Conservation (phyloP, 2,329 filamentous ascomycete genomes). For the Phoma sp. region DNA sequence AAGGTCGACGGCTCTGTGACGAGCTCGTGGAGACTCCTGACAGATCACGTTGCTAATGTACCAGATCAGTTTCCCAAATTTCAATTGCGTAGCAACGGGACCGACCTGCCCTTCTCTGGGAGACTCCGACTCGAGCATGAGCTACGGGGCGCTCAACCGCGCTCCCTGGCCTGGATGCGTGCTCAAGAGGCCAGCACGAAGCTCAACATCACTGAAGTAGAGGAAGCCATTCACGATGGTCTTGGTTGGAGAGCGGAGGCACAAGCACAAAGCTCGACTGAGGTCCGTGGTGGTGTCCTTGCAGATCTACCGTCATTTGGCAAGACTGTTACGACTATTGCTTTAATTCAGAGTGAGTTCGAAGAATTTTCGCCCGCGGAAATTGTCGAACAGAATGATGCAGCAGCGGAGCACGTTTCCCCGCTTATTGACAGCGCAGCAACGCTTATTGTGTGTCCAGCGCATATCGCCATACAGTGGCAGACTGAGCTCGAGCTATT, state of each 20-base stretch:
- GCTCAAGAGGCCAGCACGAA: slow-evolving; percentile 57
- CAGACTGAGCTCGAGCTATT: slow-evolving; percentile 61
- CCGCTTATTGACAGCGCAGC: slow-evolving; percentile 58
- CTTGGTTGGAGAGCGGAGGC: slow-evolving; percentile 67
- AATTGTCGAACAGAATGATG: slow-evolving; percentile 24
- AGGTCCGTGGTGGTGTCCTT: slow-evolving; percentile 66
- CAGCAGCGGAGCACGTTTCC: slow-evolving; percentile 3
- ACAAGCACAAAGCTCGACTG: slow-evolving; percentile 51
- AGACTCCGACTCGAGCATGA: slow-evolving; percentile 40
- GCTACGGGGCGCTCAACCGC: slow-evolving; percentile 62
- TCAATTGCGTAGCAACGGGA: slow-evolving; percentile 53
- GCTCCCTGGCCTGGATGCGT: slow-evolving; percentile 67
- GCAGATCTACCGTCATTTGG: slow-evolving; percentile 72
- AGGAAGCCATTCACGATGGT: slow-evolving; percentile 60
- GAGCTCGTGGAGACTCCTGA: slow-evolving; percentile 56
- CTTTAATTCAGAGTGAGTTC: slow-evolving; percentile 60
- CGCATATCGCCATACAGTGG: slow-evolving; percentile 67
- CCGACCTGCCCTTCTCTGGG: slow-evolving; percentile 34
- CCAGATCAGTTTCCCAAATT: slow-evolving; percentile 51
- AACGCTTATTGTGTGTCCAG: slow-evolving; percentile 67
- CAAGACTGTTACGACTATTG: slow-evolving; percentile 69
- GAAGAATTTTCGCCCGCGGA: slow-evolving; percentile 17
- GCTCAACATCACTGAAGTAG: slow-evolving; percentile 56
- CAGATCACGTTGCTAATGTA: slow-evolving; percentile 53
- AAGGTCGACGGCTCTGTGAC: slow-evolving; percentile 26